phyloP scores from a whole-genome alignment of 2,329 filamentous ascomycete genomes.

The Ascochyta fabae region DNA sequence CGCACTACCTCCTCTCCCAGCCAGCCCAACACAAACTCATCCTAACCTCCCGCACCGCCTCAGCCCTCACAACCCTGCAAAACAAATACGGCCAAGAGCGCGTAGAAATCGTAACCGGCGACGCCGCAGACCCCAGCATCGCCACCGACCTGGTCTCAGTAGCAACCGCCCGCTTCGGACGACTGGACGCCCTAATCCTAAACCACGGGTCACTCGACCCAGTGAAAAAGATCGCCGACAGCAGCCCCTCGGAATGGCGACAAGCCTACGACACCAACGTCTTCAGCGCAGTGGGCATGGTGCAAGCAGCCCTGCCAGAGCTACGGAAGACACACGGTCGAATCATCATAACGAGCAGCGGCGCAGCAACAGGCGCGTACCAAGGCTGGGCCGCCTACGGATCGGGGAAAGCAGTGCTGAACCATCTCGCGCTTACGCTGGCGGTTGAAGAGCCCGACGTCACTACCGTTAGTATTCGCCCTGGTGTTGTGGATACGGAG shows the following conservation, averaged over 20 bases:
- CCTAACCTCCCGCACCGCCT: slow-evolving; percentile 62
- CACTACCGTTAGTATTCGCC: slow-evolving; percentile 73
- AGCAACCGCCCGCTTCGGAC: slow-evolving; percentile 71
- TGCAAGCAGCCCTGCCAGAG: slow-evolving; percentile 73
- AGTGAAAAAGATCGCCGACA: slow-evolving; percentile 72
- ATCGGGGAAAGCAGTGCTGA: slow-evolving; percentile 81
- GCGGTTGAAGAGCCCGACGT: slow-evolving; percentile 78
- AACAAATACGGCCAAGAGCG: slow-evolving; percentile 58
- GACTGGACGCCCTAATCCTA: slow-evolving; percentile 80
- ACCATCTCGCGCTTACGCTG: slow-evolving; percentile 77
- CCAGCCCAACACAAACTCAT: slow-evolving; percentile 64
- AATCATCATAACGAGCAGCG: slow-evolving; percentile 81
- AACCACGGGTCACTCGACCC: slow-evolving; percentile 88
- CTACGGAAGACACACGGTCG: slow-evolving; percentile 72
- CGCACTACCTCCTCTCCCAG: slow-evolving; percentile 63
- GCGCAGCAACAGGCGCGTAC: slow-evolving; percentile 72
- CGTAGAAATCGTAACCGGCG: slow-evolving; percentile 64
- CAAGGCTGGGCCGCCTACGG: slow-evolving; percentile 81
- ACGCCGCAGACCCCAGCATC: slow-evolving; percentile 61
- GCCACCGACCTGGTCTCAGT: slow-evolving; percentile 68
- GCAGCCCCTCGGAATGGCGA: slow-evolving; percentile 76
- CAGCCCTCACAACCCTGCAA: slow-evolving; percentile 58
- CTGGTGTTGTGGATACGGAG: slow-evolving; percentile 84
- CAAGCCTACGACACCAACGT: slow-evolving; percentile 82
- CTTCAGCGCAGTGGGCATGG: slow-evolving; percentile 80